These are phyloP conservation scores for Corymbia citriodora DNA, from an alignment of 441 rosid genomes.

Conservation along the genomic window DNA sequence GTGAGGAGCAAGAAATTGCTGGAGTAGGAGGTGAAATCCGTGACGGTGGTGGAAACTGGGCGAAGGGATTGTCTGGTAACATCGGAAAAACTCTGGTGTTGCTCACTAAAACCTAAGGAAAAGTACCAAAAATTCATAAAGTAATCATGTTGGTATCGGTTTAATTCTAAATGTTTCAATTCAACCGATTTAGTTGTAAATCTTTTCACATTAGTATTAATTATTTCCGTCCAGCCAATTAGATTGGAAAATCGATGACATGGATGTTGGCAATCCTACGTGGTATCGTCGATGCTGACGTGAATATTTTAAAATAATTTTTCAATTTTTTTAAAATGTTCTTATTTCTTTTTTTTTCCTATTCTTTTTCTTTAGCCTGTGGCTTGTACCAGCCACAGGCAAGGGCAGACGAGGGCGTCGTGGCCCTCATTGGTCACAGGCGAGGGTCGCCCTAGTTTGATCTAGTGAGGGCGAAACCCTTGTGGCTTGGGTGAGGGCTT, in stretches of 20 bases:
- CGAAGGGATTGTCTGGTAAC: background rate
- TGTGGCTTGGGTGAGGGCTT: too few relatives aligned
- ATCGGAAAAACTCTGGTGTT: background rate
- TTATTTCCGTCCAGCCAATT: background rate
- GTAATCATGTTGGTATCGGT: background rate
- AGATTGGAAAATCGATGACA: rapidly evolving
- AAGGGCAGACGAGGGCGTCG: too few relatives aligned
- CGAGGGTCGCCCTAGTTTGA: too few relatives aligned
- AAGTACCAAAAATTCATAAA: too few relatives aligned
- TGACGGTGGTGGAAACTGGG: background rate
- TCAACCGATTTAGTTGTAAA: background rate
- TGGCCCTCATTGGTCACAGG: too few relatives aligned
- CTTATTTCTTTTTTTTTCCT: too few relatives aligned
- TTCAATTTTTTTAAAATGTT: too few relatives aligned
- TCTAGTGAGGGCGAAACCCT: too few relatives aligned
- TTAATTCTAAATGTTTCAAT: background rate
- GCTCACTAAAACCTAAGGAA: background rate
- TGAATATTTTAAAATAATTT: background rate
- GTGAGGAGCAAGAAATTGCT: background rate
- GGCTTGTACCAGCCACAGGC: too few relatives aligned
- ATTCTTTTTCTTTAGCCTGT: too few relatives aligned
- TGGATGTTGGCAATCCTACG: background rate
- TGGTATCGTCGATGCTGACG: background rate
- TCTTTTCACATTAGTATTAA: background rate
- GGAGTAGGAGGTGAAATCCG: background rate